phyloP scores from a whole-genome alignment of 805 yeast genomes.

The Naumovozyma baii region DNA sequence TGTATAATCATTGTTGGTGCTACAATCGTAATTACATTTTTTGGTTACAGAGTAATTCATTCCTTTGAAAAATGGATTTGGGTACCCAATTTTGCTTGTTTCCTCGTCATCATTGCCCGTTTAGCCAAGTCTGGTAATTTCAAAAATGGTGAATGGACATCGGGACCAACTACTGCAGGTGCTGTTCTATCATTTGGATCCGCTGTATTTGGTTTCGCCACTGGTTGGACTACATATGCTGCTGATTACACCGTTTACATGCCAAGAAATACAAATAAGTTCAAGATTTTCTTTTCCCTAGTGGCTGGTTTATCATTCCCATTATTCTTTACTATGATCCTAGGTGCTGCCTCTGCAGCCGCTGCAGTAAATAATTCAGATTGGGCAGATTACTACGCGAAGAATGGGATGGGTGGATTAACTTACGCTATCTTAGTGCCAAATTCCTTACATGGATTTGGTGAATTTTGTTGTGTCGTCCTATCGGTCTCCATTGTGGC shows the following conservation, averaged over 20 bases:
- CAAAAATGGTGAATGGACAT: conserved; percentile 37
- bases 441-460: conserved; percentile 76
- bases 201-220: conserved; percentile 75
- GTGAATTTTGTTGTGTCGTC: conserved; percentile 77
- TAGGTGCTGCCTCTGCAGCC: conserved; percentile 80
- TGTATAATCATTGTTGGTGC: conserved; percentile 59
- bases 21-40: conserved; percentile 65
- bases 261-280: conserved; percentile 50
- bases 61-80: conserved; percentile 76
- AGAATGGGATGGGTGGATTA: conserved; percentile 67
- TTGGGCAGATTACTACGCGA: conserved; percentile 43
- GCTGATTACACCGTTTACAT: conserved; percentile 87
- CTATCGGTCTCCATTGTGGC: conserved; percentile 79
- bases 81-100: conserved; percentile 68
- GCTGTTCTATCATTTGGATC: conserved; percentile 72
- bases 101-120: conserved; percentile 71
- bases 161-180: conserved; percentile 67
- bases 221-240: conserved; percentile 94
- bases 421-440: conserved; percentile 67
- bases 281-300: conserved; percentile 54
- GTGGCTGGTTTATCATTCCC: conserved; percentile 56
- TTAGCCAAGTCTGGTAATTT: conserved; percentile 59
- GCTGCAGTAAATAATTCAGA: conserved; percentile 41
- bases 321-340: conserved; percentile 55
- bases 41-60: conserved; percentile 80